Conservation (phyloP, 352 stramenopile genomes). For the Phytophthora rubi region DNA sequence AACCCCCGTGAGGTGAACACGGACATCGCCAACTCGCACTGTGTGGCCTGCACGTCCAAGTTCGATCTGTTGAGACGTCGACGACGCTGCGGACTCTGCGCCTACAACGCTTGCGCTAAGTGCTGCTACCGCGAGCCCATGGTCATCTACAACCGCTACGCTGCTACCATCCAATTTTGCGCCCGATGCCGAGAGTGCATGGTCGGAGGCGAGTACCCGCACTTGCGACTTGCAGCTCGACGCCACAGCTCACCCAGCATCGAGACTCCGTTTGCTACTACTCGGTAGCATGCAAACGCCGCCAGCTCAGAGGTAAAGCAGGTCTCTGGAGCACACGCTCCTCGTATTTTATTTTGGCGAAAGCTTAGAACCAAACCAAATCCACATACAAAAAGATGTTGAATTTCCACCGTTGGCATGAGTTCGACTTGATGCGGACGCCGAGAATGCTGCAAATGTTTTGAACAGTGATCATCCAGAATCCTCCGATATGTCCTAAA, state of each 20-base stretch:
- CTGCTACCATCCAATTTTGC: slow-evolving; percentile 44
- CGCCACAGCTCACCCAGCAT: slow-evolving; percentile 42
- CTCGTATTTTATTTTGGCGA: slow-evolving; percentile 20
- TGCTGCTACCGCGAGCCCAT: slow-evolving; percentile 46
- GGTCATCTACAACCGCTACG: slow-evolving; percentile 49
- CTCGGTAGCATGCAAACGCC: slow-evolving; percentile 14
- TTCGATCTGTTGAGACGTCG: slow-evolving; percentile 37
- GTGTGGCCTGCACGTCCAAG: slow-evolving; percentile 44
- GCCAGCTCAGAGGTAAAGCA: slow-evolving; percentile 3
- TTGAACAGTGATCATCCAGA: not conserved
- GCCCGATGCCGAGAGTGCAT: slow-evolving; percentile 45
- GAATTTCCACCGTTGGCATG: not conserved
- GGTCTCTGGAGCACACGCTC: not conserved
- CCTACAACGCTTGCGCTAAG: slow-evolving; percentile 42
- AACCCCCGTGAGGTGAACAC: slow-evolving; percentile 8
- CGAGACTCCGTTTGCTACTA: slow-evolving; percentile 15
- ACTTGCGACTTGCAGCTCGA: slow-evolving; percentile 38
- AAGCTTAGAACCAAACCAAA: slow-evolving; percentile 13
- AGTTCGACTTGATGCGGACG: not conserved
- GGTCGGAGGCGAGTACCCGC: slow-evolving; percentile 42
- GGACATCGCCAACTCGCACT: slow-evolving; percentile 42
- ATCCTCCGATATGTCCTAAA: too few species aligned
- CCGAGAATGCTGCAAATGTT: not conserved
- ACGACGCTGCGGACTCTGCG: slow-evolving; percentile 42
- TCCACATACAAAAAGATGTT: slow-evolving; percentile 6